Evolutionary conservation across 1,139 yeast species (phyloP), one percentile per base, ranked within the genome.

Genomic region (Candida tropicalis): DNA sequence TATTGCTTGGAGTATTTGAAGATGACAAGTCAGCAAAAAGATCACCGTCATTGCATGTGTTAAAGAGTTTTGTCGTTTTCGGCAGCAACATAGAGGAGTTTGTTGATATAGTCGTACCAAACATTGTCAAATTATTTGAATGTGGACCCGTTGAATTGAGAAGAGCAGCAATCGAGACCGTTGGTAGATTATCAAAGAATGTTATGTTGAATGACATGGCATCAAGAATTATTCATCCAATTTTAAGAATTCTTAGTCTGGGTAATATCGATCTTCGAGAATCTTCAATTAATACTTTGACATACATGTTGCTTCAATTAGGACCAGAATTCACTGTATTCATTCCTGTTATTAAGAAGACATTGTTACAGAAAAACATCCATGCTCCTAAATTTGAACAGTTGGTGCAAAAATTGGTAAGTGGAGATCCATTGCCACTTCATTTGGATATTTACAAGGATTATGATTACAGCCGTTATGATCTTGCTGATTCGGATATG

Each of bases 71-170:
- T 58, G 95, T 90, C n/a, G 85, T 86, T 0, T 89, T 93, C 63
- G 97, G 97, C 0, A 73, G 86, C 24, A 89, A 87, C 56, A 77
- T 91, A 38, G 98, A 93, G 53, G 97, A 95, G 49, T 89, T 87
- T 56, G 81, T 86, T 8, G 97, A 90, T 60, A 76, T 91, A 41
- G 79, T 93, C 33, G 77, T 93, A 17, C 98, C 98, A 0, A 85
- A 87, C 40, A 75, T 91, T 31, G 95, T 91, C 0, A 77, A 81
- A 47, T 68, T 91, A 71, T 86, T 91, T 58, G 97, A 93, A 58
- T 79, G 70, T 47, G 84, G 88, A 5, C 70, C 76, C 45, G 26
- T 78, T 73, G 40, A 75, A 62, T 72, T 91, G 37, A 71, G 91
- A 44, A 78, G 77, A 45, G 82, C 89, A 25, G 91, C 98, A 0